Evolutionary conservation across 768 basidiomycete species (phyloP).

Genomic region (Pisolithus marmoratus): DNA sequence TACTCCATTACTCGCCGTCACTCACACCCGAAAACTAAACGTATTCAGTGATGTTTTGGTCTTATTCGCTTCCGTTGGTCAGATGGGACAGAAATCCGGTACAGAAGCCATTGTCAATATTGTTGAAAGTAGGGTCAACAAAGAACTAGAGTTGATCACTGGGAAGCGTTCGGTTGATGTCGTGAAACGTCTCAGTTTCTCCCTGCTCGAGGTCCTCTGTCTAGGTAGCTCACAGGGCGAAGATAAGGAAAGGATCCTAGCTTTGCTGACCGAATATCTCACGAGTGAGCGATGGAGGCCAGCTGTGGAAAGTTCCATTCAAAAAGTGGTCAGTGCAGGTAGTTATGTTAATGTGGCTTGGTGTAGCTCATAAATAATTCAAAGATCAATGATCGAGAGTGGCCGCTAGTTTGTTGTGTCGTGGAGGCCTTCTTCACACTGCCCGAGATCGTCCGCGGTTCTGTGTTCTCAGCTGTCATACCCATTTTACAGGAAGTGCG

Average conservation of each 20-base stretch:
- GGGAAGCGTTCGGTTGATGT: conserved; percentile 28
- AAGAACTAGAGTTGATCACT: conserved; percentile 40
- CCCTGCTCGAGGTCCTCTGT: conserved; percentile 38
- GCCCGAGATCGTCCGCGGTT: conserved; percentile 43
- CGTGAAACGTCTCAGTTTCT: conserved; percentile 34
- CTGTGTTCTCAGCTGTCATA: conserved; percentile 34
- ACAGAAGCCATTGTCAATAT: conserved; percentile 31
- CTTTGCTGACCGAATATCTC: neutral
- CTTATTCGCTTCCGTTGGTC: neutral
- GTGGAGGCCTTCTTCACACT: conserved; percentile 40
- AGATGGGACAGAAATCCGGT: conserved; percentile 17
- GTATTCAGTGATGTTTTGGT: conserved; percentile 21
- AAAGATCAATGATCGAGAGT: conserved; percentile 37
- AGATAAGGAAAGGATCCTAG: neutral
- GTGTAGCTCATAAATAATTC: neutral
- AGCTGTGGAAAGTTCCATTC: conserved; percentile 35
- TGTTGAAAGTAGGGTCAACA: conserved; percentile 43
- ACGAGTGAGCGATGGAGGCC: conserved; percentile 35
- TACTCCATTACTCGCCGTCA: conserved; percentile 36
- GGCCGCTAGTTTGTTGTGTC: conserved; percentile 37
- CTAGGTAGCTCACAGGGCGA: conserved; percentile 6
- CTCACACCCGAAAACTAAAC: conserved; percentile 44
- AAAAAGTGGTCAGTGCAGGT: conserved; percentile 34
- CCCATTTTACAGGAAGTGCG: conserved; percentile 49
- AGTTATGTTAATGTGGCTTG: neutral